Evolutionary conservation across 495 filamentous ascomycete species (phyloP), one percentile per base, ranked within the genome.

Genomic region (Penicillium coffeae): DNA sequence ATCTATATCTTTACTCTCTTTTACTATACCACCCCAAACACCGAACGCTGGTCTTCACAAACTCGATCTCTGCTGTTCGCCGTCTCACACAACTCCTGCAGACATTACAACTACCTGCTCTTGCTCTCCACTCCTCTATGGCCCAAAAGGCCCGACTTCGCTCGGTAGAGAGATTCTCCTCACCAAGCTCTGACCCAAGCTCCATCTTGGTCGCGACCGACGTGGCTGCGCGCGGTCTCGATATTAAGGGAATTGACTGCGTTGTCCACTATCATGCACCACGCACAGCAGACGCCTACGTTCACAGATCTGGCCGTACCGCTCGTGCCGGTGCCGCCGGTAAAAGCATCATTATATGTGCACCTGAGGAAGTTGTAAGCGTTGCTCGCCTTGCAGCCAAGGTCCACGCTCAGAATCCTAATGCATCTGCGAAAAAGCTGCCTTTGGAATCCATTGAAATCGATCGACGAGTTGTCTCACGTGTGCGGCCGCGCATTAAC

Each of bases 251-350:
- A 21, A 88, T 97, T 36, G 82, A 95, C 43, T 76, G 91, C 19
- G 82, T 98, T 21, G 65, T 98, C 18, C 93, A 98, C 63, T 98
- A 98, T 69, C 94, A 97, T 68, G 84, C 95, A 8, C 93, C 93
- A 6, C 87, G 90, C 42, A 73, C 89, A 12, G 93, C 93, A 19
- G 93, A 97, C 66, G 83, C 82, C 50, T 98, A 98, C 60, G 90
- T 98, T 19, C 93, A 98, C 61, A 84, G 93, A 47, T 96, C 94
- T 3, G 93, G 93, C 19, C 88, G 93, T 58, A 97, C 93, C 2
- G 93, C 94, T 2, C 88, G 93, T 59, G 92, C 88, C 6, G 77
- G 83, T 19, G 79, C 78, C 12, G 76, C 77, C 0, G 93, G 93
- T 45, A 79, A 86, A 18, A 91, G 86, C 65, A 79, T 98, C 45